Evolutionary conservation across 1,139 yeast genomes (phyloP).

Genomic region (Kurtzmaniella natalensis): DNA sequence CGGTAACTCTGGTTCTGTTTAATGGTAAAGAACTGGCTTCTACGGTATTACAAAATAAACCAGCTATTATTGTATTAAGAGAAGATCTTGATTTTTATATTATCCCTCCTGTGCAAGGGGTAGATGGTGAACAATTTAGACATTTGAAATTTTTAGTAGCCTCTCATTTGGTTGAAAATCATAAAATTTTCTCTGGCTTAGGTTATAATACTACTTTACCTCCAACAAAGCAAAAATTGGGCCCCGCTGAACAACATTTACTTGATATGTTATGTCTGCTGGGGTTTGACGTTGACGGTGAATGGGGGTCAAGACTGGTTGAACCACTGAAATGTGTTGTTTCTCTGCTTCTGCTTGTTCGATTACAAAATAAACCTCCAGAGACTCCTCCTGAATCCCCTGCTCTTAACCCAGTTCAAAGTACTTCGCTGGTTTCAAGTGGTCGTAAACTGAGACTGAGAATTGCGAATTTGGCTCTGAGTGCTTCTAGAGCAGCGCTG

Average conservation of each 20-base stretch:
- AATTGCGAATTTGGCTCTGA: slow-evolving; percentile 38
- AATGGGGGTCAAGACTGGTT: slow-evolving; percentile 84
- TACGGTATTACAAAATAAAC: slow-evolving; percentile 67
- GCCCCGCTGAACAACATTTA: slow-evolving; percentile 92
- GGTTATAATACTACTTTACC: slow-evolving; percentile 33
- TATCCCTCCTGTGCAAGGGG: slow-evolving; percentile 64
- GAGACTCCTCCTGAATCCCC: slow-evolving; percentile 42
- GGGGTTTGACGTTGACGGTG: slow-evolving; percentile 66
- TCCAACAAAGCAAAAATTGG: slow-evolving; percentile 47
- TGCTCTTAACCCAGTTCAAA: slow-evolving; percentile 40
- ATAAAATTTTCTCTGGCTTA: slow-evolving; percentile 72
- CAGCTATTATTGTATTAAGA: slow-evolving; percentile 86
- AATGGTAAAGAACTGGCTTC: slow-evolving; percentile 21
- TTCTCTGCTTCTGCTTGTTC: slow-evolving; percentile 77
- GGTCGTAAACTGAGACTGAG: slow-evolving; percentile 46
- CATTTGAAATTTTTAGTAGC: slow-evolving; percentile 67
- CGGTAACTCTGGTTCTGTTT: slow-evolving; percentile 2
- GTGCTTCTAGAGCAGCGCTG: slow-evolving; percentile 47
- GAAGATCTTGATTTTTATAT: slow-evolving; percentile 95
- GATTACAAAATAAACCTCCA: slow-evolving; percentile 36
- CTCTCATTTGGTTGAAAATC: slow-evolving; percentile 44
- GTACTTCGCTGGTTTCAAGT: slow-evolving; percentile 31
- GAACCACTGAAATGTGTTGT: slow-evolving; percentile 87
- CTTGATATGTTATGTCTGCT: slow-evolving; percentile 93
- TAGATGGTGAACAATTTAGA: slow-evolving; percentile 50